Base-by-base conservation (phyloP, 116 monocot species). In the Zostera marina region DNA sequence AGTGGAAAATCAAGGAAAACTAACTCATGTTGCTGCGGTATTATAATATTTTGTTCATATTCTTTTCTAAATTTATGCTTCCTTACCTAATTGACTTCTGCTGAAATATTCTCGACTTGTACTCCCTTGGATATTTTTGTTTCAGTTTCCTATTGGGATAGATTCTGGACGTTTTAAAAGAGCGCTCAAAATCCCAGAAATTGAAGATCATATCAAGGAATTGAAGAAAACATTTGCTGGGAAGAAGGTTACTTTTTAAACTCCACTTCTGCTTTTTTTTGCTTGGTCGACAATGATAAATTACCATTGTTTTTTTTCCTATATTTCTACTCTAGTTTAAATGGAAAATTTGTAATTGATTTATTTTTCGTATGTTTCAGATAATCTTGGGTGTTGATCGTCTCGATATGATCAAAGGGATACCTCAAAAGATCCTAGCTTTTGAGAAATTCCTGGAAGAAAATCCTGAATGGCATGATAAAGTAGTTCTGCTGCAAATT, bases 381-480 rank as follows among this genome's bases (percentile, higher is more conserved):
- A 88, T 94, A 38, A 94, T 94, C 88, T 72, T 94, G 56, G 94
- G 94, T 17, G 94, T 94, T 58, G 94, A 94, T 56, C 76, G 94
- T 9, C 77, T 94, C 59, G 94, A 94, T 63, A 94, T 94, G 94
- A 94, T 94, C 25, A 94, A 94, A 72, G 94, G 94, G 58, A 94
- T 94, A 62, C 94, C 94, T 10, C 94, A 94, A 66, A 94, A 94
- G 71, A 84, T 94, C 66, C 79, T 94, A 57, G 94, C 94, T 47
- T 94, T 94, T 72, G 94, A 94, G 56, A 94, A 94, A 73, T 94
- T 94, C 42, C 81, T 94, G 12, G 94, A 94, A 71, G 94, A 94
- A 73, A 94, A 84, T 74, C 22, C 79, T 47, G 4, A 38, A 12
- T 88, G 94, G 94, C 73, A 73, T 55, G 94, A 88, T 67, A 94